These are phyloP conservation scores for Neurospora sp. DNA, from an alignment of 495 filamentous ascomycete genomes.

Conservation along the genomic window DNA sequence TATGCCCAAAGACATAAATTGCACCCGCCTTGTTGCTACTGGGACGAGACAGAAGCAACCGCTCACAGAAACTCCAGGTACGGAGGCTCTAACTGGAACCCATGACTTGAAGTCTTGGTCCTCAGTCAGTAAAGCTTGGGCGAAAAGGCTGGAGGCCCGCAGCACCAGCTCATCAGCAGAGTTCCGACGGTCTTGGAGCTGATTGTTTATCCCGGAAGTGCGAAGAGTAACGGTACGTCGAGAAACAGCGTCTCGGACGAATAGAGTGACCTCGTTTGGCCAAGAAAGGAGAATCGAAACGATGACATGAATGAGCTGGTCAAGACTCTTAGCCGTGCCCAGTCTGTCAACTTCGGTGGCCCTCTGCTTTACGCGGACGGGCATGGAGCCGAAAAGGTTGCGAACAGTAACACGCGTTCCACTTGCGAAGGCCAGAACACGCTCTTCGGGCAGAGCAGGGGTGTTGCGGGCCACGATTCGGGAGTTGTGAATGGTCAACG, in stretches of 20 bases:
- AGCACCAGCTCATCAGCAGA: neutral
- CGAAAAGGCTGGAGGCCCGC: slow-evolving; percentile 36
- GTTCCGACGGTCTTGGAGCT: neutral
- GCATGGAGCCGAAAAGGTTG: slow-evolving; percentile 91
- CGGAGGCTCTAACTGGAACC: slow-evolving; percentile 58
- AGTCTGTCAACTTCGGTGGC: slow-evolving; percentile 47
- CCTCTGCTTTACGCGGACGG: slow-evolving; percentile 86
- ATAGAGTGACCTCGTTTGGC: slow-evolving; percentile 34
- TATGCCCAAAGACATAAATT: slow-evolving; percentile 72
- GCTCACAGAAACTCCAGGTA: slow-evolving; percentile 46
- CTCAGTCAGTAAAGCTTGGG: slow-evolving; percentile 54
- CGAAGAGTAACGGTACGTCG: slow-evolving; percentile 9
- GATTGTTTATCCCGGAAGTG: neutral
- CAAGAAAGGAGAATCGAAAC: slow-evolving; percentile 61
- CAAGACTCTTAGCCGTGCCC: slow-evolving; percentile 48
- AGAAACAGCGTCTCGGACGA: slow-evolving; percentile 29
- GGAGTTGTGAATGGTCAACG: slow-evolving; percentile 61
- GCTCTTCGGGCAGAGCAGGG: slow-evolving; percentile 54
- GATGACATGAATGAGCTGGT: slow-evolving; percentile 48
- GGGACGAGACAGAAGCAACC: slow-evolving; percentile 64
- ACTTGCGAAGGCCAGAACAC: slow-evolving; percentile 45
- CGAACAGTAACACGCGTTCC: slow-evolving; percentile 75
- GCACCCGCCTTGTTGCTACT: slow-evolving; percentile 56
- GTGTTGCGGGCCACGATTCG: slow-evolving; percentile 55
- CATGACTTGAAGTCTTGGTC: slow-evolving; percentile 43